Percentiles rank a stretch among this genome's conserved stretches.
phyloP scores from a whole-genome alignment of 208 protist species.

The Leishmania aethiopica region DNA sequence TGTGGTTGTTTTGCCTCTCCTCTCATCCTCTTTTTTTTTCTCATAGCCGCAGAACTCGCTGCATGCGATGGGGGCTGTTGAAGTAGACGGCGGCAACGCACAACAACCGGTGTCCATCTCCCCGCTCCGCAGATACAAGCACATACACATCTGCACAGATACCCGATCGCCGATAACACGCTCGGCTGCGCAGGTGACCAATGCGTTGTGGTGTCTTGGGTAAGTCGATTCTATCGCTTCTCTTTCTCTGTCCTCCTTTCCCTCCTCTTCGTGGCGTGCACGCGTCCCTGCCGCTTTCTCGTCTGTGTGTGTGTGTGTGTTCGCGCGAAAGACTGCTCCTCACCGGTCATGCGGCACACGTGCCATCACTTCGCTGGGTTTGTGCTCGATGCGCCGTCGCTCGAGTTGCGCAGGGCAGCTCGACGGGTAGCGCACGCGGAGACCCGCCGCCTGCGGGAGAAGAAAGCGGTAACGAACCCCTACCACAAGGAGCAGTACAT shows the following conservation, averaged over 20 bases:
- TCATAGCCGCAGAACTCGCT: background rate
- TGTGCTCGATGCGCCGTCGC: constrained; percentile 13
- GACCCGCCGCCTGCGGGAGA: constrained; percentile 1
- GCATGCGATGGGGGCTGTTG: background rate
- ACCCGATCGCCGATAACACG: background rate
- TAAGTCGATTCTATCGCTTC: background rate
- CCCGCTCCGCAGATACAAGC: background rate
- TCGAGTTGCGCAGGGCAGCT: constrained; percentile 18
- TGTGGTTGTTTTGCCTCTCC: background rate
- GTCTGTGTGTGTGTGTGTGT: background rate
- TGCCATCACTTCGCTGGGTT: background rate
- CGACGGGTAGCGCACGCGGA: constrained; percentile 19
- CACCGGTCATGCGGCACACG: constrained; percentile 2
- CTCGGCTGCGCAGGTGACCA: background rate
- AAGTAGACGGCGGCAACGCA: background rate
- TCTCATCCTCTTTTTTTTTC: background rate
- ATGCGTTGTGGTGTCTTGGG: background rate
- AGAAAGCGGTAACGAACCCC: constrained; percentile 29
- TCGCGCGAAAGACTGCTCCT: background rate
- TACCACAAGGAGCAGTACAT: constrained; percentile 79
- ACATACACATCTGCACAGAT: background rate
- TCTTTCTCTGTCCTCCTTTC: background rate
- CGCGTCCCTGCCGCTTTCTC: background rate
- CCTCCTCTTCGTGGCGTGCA: background rate
- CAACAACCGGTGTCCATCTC: background rate